Conservation (phyloP, 73 alveolate species). For the Symbiodinium pilosum region DNA sequence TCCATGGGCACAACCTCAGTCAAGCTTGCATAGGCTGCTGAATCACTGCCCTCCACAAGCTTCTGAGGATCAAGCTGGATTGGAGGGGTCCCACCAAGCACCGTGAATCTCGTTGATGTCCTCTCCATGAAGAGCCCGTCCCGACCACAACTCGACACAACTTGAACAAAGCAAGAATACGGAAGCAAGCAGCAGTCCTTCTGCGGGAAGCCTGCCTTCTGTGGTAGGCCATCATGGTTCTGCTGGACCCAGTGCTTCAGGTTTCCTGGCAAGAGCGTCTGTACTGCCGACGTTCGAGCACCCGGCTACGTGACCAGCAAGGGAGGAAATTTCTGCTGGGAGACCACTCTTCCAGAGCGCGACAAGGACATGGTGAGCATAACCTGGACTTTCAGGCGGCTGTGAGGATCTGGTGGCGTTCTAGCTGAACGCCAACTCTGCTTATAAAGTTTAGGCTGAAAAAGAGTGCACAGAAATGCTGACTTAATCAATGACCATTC, state of each 20-base stretch:
- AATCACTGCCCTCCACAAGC: neutral
- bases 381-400: neutral
- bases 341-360: constrained; percentile 2
- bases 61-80: neutral
- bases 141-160: neutral
- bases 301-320: too few species aligned
- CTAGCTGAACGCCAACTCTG: too few species aligned
- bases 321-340: neutral
- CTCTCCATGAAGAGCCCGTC: too few species aligned
- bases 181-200: neutral
- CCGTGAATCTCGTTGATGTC: constrained; percentile 87
- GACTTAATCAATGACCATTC: too few species aligned
- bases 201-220: constrained; percentile 71
- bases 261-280: constrained; percentile 11
- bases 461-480: too few species aligned
- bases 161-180: neutral
- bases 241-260: constrained; percentile 95
- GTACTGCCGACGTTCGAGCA: too few species aligned
- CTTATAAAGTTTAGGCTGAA: too few species aligned
- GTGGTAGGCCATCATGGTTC: constrained; percentile 93
- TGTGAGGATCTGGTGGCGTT: too few species aligned
- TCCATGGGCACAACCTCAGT: constrained; percentile 23
- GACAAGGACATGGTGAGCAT: constrained; percentile 12
- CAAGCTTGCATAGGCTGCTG: too few species aligned
- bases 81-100: constrained; percentile 93